These are phyloP conservation scores for Symbiodinium pilosum DNA, from an alignment of 73 alveolate species.

Conservation along the genomic window DNA sequence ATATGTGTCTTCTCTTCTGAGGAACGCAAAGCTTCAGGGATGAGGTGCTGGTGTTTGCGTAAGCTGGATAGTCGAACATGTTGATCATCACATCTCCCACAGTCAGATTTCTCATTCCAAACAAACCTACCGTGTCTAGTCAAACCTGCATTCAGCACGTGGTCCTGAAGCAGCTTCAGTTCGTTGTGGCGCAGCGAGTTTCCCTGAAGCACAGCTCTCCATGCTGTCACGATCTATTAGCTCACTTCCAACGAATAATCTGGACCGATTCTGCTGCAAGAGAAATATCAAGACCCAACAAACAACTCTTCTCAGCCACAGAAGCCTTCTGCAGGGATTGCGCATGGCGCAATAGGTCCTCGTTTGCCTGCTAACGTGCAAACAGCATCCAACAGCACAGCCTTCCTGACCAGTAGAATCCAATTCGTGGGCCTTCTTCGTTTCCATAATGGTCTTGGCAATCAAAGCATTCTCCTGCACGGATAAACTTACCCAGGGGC, in stretches of 20 bases:
- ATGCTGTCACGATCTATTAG: too few species aligned
- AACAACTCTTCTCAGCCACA: too few species aligned
- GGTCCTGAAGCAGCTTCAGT: constrained; percentile 44
- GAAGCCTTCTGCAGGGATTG: constrained; percentile 34
- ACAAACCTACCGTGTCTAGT: background rate
- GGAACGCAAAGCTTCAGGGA: too few species aligned
- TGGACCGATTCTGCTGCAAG: too few species aligned
- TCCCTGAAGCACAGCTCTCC: too few species aligned
- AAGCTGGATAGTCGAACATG: background rate
- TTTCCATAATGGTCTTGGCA: constrained; percentile 57
- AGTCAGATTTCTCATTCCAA: background rate
- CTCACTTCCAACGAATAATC: too few species aligned
- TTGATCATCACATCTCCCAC: background rate
- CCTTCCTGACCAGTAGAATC: background rate
- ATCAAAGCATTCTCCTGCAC: constrained; percentile 43
- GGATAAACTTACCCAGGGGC: background rate
- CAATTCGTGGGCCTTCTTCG: constrained; percentile 12
- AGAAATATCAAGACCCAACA: too few species aligned
- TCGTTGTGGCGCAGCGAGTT: constrained; percentile 53
- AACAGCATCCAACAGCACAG: background rate
- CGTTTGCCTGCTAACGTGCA: constrained; percentile 50
- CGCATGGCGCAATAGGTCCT: constrained; percentile 53
- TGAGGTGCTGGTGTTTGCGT: background rate
- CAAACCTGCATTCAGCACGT: background rate
- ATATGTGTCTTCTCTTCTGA: too few species aligned